Evolutionary conservation across 2,329 filamentous ascomycete species (phyloP), one percentile per base, ranked within the genome.

Genomic region (Rhytidhysteron rufulum): DNA sequence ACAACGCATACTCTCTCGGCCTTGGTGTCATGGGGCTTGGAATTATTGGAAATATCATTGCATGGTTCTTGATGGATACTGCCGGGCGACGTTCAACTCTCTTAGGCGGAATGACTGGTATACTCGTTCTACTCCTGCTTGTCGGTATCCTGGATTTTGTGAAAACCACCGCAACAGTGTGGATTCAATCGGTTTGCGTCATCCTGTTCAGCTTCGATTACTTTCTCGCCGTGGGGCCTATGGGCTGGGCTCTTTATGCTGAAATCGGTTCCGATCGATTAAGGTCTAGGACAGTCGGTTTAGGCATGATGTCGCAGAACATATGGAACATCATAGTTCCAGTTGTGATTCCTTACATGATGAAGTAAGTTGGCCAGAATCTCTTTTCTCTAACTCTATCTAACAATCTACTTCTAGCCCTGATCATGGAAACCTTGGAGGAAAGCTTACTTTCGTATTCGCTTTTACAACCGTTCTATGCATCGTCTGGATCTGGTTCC

Each of bases 11-110:
- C 17, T 30, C 35, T 17, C 35, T 37, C 19, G 35, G 35, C 7
- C 24, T 37, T 4, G 22, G 35, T 10, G 35, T 37, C 9, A 22
- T 22, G 13, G 35, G n/a, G 4, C 13, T 37, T 4, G 35, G 35
- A 8, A 37, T 37, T 20, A 17, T 37, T 7, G 35, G 35, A 16
- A 37, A 37, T 19, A 30, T 30, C 9, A 17, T 37, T 16, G 29
- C 35, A 10, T 37, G 35, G 35, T 30, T 37, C 25, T n/a, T 37
- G 11, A 37, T 37, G 24, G 30, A 37, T 17, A 30, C 35, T 18
- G 35, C 19, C 15, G 35, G 35, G 13, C 35, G 35, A 7, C 35
- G 22, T 10, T 25, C 35, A 16, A 17, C 25, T 11, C 19, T 37
- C 16, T 22, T 37, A 13, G 24, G 22, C 20, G 35, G 35, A 16